Evolutionary conservation across 129 eudicot genomes (phyloP).

Genomic region (Gnaphalium uliginosum): DNA sequence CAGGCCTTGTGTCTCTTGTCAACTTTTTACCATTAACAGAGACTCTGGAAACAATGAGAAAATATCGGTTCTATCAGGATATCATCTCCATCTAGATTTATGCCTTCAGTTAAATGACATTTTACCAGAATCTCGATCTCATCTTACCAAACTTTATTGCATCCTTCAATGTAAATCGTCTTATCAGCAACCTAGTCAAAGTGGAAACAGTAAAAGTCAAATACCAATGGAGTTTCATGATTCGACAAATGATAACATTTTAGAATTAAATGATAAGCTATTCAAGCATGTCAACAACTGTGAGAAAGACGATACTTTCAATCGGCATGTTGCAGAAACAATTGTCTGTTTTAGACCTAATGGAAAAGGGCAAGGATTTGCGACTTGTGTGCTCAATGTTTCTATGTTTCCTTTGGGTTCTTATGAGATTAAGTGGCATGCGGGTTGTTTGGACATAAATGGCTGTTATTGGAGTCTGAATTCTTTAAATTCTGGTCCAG

Average conservation of each 20-base stretch:
- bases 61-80: constrained; percentile 45
- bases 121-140: constrained; percentile 39
- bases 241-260: constrained; percentile 38
- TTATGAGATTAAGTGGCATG: constrained; percentile 73
- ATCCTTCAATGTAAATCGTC: constrained; percentile 52
- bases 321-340: constrained; percentile 36
- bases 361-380: constrained; percentile 70
- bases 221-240: constrained; percentile 30
- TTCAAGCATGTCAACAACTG: constrained; percentile 41
- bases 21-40: constrained; percentile 51
- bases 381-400: constrained; percentile 68
- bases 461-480: constrained; percentile 77
- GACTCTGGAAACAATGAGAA: constrained; percentile 49
- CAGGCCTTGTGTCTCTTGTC: constrained; percentile 65
- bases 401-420: constrained; percentile 67
- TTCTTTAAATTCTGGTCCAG: constrained; percentile 51
- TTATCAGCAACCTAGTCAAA: constrained; percentile 21
- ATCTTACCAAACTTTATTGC: constrained; percentile 56
- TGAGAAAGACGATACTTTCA: constrained; percentile 24
- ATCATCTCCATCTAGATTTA: constrained; percentile 57
- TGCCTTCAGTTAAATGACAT: constrained; percentile 67
- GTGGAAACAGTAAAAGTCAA: constrained; percentile 30
- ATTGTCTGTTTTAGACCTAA: constrained; percentile 52
- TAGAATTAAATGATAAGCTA: constrained; percentile 61
- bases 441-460: constrained; percentile 56